These are phyloP conservation scores for Physaria fendleri DNA, from an alignment of 345 rosid genomes.

Conservation along the genomic window DNA sequence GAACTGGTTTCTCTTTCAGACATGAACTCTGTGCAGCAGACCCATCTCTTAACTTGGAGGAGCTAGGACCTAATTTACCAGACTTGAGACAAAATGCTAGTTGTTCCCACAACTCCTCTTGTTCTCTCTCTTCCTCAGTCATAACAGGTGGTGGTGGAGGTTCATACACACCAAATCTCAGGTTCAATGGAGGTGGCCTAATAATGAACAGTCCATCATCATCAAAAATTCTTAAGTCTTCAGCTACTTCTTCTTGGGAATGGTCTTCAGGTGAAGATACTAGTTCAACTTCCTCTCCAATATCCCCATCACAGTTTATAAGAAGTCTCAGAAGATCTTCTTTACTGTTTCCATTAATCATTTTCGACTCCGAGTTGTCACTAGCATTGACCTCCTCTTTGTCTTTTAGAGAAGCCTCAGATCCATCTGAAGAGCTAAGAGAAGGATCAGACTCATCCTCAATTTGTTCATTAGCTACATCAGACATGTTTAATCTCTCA, in stretches of 20 bases:
- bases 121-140: slow-evolving; percentile 5
- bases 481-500: neutral
- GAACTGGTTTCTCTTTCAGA: neutral
- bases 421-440: slow-evolving; percentile 16
- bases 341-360: slow-evolving; percentile 12
- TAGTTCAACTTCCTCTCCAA: slow-evolving; percentile 1
- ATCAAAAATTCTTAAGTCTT: slow-evolving; percentile 12
- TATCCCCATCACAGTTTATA: slow-evolving; percentile 27
- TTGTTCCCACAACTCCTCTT: slow-evolving; percentile 13
- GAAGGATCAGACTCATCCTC: slow-evolving; percentile 13
- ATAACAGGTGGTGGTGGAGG: slow-evolving; percentile 10
- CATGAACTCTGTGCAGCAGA: neutral
- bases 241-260: neutral
- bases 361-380: slow-evolving; percentile 9
- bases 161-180: slow-evolving; percentile 15
- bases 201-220: slow-evolving; percentile 19
- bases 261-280: slow-evolving; percentile 19
- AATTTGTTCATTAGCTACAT: slow-evolving; percentile 1
- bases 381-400: slow-evolving; percentile 7
- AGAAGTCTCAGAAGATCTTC: slow-evolving; percentile 28
- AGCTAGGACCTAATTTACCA: too few species aligned
- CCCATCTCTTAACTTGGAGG: neutral
- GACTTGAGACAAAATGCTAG: neutral
- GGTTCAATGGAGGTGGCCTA: slow-evolving; percentile 13
- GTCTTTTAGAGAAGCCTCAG: slow-evolving; percentile 18